Conservation (phyloP, 73 alveolate species). For the Paramecium sexaurelia region DNA sequence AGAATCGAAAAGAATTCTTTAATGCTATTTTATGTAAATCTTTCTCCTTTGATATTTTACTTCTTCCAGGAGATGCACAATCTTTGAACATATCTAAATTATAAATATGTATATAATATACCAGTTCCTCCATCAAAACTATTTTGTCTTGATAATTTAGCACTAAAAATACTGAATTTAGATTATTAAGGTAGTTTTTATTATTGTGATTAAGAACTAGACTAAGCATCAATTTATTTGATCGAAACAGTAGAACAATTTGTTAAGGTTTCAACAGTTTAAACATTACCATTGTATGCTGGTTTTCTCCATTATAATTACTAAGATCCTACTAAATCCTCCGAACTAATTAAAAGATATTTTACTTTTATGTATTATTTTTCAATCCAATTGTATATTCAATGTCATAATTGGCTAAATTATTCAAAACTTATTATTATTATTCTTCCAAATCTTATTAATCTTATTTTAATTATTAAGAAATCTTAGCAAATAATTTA, state of each 20-base stretch:
- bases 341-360: conserved; percentile 16
- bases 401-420: conserved; percentile 56
- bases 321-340: conserved; percentile 61
- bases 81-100: conserved; percentile 19
- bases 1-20: conserved; percentile 28
- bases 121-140: conserved; percentile 49
- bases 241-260: conserved; percentile 59
- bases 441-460: conserved; percentile 40
- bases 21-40: conserved; percentile 51
- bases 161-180: conserved; percentile 41
- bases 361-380: conserved; percentile 1
- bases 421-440: not conserved
- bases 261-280: conserved; percentile 62
- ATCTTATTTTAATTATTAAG: not conserved
- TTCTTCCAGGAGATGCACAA: conserved; percentile 50
- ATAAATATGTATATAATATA: not conserved
- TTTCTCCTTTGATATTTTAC: not conserved
- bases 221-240: conserved; percentile 26
- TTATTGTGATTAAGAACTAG: not conserved
- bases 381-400: conserved; percentile 50
- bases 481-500: conserved; percentile 28
- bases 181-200: conserved; percentile 26
- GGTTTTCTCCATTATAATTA: conserved; percentile 56
- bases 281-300: conserved; percentile 61
- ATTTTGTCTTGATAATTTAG: conserved; percentile 3